Evolutionary conservation across 371 early-diverging fungal genomes (phyloP), one percentile per base, ranked within the genome.

Genomic region (Mortierella sp.): DNA sequence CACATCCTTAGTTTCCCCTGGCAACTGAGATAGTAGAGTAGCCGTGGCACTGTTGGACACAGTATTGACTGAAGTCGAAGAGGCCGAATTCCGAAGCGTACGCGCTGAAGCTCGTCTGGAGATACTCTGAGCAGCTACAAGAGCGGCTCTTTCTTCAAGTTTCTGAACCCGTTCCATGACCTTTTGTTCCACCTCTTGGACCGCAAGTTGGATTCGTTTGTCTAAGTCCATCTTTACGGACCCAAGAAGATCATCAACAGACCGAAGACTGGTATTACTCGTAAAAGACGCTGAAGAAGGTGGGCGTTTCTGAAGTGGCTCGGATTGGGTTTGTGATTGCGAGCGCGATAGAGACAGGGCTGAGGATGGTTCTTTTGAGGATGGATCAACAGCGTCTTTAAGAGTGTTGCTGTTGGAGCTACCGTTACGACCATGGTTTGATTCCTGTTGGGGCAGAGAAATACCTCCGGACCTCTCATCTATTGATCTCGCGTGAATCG

Each of bases 101-200:
- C 37, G 37, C 9, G 37, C 37, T 3, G 37, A 37, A 5, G 37
- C 37, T 3, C 37, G 37, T 37, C 37, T 37, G 9, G 37, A 37
- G 37, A 37, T 37, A 9, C 37, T 37, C 9, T 37, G 37, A 9
- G 37, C 37, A 37, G 37, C 37, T 37, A 37, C 37, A 5, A 37
- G 37, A 5, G 9, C 37, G 37, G 62, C 63, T 18, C 57, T 47
- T 15, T 47, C 53, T 25, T 69, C 70, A 2, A 69, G 52, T 51
- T 19, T 30, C 14, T 69, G 63, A 18, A 69, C 70, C 25, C 70
- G 62, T 9, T 69, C 64, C n/a, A 56, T n/a, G 21, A 69, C 23
- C 46, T 69, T 53, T 30, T 51, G 70, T 28, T 69, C 70, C 4
- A 69, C 64, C 29, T 50, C n/a, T 29, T 69, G 70, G 48, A 69